These are phyloP conservation scores for Neurospora sp. DNA, from an alignment of 495 filamentous ascomycete genomes.

Conservation along the genomic window DNA sequence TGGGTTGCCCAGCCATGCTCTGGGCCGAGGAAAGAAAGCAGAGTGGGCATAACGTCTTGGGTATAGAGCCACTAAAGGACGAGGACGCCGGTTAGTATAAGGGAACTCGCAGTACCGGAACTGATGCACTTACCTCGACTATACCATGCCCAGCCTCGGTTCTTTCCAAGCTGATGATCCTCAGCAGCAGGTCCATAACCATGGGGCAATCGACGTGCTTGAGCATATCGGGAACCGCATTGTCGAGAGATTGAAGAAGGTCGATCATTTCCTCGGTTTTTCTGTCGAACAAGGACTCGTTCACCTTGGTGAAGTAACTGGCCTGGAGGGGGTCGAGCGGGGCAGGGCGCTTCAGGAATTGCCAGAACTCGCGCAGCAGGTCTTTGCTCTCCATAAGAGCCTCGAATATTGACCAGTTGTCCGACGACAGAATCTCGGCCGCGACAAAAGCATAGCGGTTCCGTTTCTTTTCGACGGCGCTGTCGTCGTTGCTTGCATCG, in stretches of 20 bases:
- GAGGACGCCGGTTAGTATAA: not conserved
- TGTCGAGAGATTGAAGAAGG: constrained; percentile 71
- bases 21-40: constrained; percentile 78
- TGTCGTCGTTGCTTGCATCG: constrained; percentile 37
- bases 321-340: constrained; percentile 88
- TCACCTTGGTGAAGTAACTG: constrained; percentile 97
- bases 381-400: constrained; percentile 76
- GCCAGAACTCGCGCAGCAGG: constrained; percentile 77
- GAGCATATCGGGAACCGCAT: constrained; percentile 73
- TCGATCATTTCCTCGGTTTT: constrained; percentile 95
- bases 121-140: constrained; percentile 62
- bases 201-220: constrained; percentile 95
- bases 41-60: constrained; percentile 76
- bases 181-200: constrained; percentile 96
- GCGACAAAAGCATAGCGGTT: constrained; percentile 86
- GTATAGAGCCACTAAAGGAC: constrained; percentile 76
- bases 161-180: constrained; percentile 95
- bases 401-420: constrained; percentile 93
- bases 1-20: constrained; percentile 79
- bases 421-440: constrained; percentile 87
- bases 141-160: constrained; percentile 84
- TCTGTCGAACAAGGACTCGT: constrained; percentile 89
- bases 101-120: not conserved
- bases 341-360: constrained; percentile 66
- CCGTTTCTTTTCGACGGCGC: constrained; percentile 74